Evolutionary conservation across 257 asterid species (phyloP).

Genomic region (Apocynum venetum): DNA sequence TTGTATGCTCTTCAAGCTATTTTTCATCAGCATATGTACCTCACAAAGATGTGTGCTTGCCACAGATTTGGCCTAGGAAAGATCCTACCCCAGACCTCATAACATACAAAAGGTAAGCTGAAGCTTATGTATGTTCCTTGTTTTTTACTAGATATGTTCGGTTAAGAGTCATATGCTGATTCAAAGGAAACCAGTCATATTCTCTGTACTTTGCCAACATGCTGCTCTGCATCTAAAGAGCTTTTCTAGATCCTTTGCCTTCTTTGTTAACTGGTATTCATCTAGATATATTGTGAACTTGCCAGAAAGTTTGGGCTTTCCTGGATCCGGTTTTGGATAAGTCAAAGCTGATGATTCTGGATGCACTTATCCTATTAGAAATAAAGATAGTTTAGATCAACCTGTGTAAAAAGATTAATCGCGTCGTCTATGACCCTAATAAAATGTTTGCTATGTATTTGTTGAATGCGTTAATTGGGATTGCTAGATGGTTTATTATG

Average conservation of each 20-base stretch:
- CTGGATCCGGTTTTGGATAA: too few species aligned
- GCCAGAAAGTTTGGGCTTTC: too few species aligned
- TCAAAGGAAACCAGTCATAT: neutral
- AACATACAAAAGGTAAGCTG: constrained; percentile 47
- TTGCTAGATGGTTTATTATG: neutral
- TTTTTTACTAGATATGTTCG: constrained; percentile 14
- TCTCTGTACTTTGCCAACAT: neutral
- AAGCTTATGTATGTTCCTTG: constrained; percentile 9
- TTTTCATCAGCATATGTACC: constrained; percentile 64
- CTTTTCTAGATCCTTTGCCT: neutral
- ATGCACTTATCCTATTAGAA: too few species aligned
- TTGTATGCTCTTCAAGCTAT: constrained; percentile 83
- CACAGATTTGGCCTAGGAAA: constrained; percentile 87
- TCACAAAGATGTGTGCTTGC: constrained; percentile 85
- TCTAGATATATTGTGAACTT: neutral
- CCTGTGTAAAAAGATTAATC: too few species aligned
- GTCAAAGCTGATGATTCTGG: too few species aligned
- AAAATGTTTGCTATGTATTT: neutral
- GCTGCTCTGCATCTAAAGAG: neutral
- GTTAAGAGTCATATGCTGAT: neutral
- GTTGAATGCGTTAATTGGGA: neutral
- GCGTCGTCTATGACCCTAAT: neutral
- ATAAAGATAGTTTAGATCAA: too few species aligned
- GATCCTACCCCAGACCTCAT: constrained; percentile 46
- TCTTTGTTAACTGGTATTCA: neutral